Evolutionary conservation across 1,284 basidiomycete genomes (phyloP), one percentile per base, ranked within the genome.

Genomic region (Sutorius eximius): DNA sequence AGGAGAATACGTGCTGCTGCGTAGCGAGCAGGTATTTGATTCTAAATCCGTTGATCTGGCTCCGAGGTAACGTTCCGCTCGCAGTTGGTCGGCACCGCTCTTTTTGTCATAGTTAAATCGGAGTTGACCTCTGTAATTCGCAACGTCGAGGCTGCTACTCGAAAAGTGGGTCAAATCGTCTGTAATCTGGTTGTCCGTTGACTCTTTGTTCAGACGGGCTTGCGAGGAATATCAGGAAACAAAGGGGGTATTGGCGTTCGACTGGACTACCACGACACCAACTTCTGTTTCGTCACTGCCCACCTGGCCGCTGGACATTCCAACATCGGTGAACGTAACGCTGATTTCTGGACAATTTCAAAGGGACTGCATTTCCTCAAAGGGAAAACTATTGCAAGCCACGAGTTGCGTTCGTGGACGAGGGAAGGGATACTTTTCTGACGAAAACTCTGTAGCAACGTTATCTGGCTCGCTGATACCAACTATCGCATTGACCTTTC

Each of bases 191-290:
- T 11, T 33, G 10, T 40, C 18, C n/a, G 3, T 37, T 62, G 30
- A 62, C 37, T 34, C 30, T 44, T 56, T 59, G 55, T 38, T 53
- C 65, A 95, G 92, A 99, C 97, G 5, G 97, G 97, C 20, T 78
- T 99, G 37, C 86, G 93, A 53, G 97, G 97, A 15, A 94, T 99
- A 83, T 94, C 93, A 6, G 97, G 97, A 22, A 99, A 99, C 75
- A 99, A 96, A 74, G 93, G 93, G 22, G 95, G 93, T 11, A 92
- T 97, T 8, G 95, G 89, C 3, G 91, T 99, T 61, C 87, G 97
- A 20, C 77, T 99, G 56, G 89, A 98, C 41, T 90, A 93, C 62
- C 82, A 89, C 64, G 94, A 97, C 67, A 91, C 95, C 7, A 89
- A 83, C 45, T 88, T 99, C 64, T 99, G 97, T 73, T 95, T 99